These are phyloP conservation scores for Penicillium fuscoglaucum DNA, from an alignment of 2,329 filamentous ascomycete species.

Conservation along the genomic window DNA sequence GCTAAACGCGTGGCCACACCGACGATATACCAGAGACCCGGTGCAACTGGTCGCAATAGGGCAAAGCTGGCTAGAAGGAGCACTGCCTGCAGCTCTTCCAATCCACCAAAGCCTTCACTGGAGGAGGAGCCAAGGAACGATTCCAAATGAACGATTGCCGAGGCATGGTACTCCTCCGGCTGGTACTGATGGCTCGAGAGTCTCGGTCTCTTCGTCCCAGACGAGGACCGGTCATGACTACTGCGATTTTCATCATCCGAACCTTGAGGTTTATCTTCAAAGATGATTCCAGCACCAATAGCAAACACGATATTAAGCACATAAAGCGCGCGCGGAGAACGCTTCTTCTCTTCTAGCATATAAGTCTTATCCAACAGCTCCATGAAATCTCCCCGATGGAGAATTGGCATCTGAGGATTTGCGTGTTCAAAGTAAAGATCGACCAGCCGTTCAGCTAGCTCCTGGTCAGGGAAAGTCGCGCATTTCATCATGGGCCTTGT, in stretches of 20 bases:
- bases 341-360: constrained; percentile 62
- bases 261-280: constrained; percentile 52
- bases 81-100: constrained; percentile 93
- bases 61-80: constrained; percentile 88
- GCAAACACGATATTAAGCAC: constrained; percentile 96
- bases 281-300: constrained; percentile 89
- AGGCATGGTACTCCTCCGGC: constrained; percentile 94
- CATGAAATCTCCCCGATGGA: constrained; percentile 89
- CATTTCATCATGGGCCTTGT: constrained; percentile 84
- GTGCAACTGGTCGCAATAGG: constrained; percentile 83
- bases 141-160: constrained; percentile 88
- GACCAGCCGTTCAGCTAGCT: constrained; percentile 70
- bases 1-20: constrained; percentile 88
- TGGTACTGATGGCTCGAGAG: constrained; percentile 64
- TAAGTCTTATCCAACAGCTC: constrained; percentile 83
- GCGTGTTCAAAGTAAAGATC: constrained; percentile 92
- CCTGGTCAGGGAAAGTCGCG: constrained; percentile 77
- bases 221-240: constrained; percentile 28
- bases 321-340: constrained; percentile 81
- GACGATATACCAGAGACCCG: constrained; percentile 95
- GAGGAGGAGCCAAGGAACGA: constrained; percentile 69
- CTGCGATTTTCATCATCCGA: constrained; percentile 28
- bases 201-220: constrained; percentile 52
- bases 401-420: constrained; percentile 90
- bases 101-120: constrained; percentile 70